These are phyloP conservation scores for Calamus simplicifolius DNA, from an alignment of 176 grass and related monocot genomes.

Conservation along the genomic window DNA sequence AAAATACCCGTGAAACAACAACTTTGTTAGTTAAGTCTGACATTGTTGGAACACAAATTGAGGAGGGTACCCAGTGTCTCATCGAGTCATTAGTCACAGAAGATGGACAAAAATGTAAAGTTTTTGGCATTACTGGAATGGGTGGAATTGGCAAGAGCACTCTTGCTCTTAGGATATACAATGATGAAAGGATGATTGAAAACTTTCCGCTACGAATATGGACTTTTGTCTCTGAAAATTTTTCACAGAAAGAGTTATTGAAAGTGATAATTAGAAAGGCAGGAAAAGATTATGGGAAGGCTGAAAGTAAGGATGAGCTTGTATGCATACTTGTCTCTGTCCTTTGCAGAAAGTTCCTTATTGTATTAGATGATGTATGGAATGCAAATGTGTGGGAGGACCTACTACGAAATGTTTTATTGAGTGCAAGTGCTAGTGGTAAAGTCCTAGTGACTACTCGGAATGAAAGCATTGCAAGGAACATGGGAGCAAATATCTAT, in stretches of 20 bases:
- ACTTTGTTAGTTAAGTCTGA: neutral
- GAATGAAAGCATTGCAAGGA: slow-evolving; percentile 30
- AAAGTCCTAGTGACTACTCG: slow-evolving; percentile 46
- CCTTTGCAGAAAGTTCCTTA: slow-evolving; percentile 50
- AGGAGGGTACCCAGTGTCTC: slow-evolving; percentile 27
- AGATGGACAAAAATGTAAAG: slow-evolving; percentile 56
- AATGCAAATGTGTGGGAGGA: slow-evolving; percentile 42
- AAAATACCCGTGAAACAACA: neutral
- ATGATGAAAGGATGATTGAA: slow-evolving; percentile 39
- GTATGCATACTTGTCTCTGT: slow-evolving; percentile 30
- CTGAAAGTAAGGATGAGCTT: slow-evolving; percentile 42
- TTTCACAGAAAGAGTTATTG: slow-evolving; percentile 43
- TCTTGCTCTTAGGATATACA: slow-evolving; percentile 56
- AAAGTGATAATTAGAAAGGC: slow-evolving; percentile 44
- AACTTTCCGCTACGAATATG: slow-evolving; percentile 56
- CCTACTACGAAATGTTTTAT: slow-evolving; percentile 47
- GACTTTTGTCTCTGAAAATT: slow-evolving; percentile 43
- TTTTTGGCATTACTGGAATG: slow-evolving; percentile 49
- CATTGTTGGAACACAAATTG: slow-evolving; percentile 44
- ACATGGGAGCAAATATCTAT: slow-evolving; percentile 55
- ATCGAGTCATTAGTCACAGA: slow-evolving; percentile 50
- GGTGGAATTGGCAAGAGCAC: slow-evolving; percentile 73
- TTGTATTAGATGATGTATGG: slow-evolving; percentile 73
- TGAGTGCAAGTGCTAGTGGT: slow-evolving; percentile 43
- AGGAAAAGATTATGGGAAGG: slow-evolving; percentile 25